Evolutionary conservation across 2,329 filamentous ascomycete genomes (phyloP), one percentile per base, ranked within the genome.

Genomic region (Colletotrichum melonis): DNA sequence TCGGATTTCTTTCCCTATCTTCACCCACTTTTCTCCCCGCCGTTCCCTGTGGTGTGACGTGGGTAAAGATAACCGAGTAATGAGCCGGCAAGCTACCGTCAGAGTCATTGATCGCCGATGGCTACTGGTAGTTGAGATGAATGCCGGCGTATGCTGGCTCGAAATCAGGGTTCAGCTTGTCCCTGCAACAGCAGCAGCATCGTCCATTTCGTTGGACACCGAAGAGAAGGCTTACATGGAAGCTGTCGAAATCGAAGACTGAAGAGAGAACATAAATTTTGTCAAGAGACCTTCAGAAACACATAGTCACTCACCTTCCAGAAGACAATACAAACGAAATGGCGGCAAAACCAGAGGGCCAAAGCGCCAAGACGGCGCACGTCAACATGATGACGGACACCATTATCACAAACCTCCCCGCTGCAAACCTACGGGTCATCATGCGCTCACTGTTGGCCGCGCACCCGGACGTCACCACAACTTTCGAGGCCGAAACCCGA

Each of bases 301-400:
- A 24, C 32, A 14, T 42, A 6, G 3, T 35, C 46, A n/a, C 32
- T 16, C 12, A 55, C 32, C 32, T 42, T 26, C 28, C 32, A n/a
- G 5, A n/a, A 9, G 12, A 42, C 35, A 4, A 26, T 5, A n/a
- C 6, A 11, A 22, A 6, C 52, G 26, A 52, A 4, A 72, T 72
- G 69, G 35, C 57, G 28, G n/a, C 69, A 35, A 16, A n/a, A 5
- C 7, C 64, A 14, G 56, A 49, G 7, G 49, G 46, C n/a, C 57
- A 28, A 22, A 49, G 74, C 64, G 73, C 73, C 66, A 78, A 76
- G n/a, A 76, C 74, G 46, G 82, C 84, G 30, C 84, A 86, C 75
- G 83, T 86, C 74, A 86, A 86, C 65, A 84, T 86, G 81, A 86
- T 86, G 84, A 83, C 82, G 2, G 84, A 86, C 69, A 84, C 82